A percentile compares a stretch with the other conserved stretches of the same genome.
These are phyloP conservation scores for Termitomyces bulborhizus DNA, from an alignment of 768 basidiomycete species.

Conservation along the genomic window DNA sequence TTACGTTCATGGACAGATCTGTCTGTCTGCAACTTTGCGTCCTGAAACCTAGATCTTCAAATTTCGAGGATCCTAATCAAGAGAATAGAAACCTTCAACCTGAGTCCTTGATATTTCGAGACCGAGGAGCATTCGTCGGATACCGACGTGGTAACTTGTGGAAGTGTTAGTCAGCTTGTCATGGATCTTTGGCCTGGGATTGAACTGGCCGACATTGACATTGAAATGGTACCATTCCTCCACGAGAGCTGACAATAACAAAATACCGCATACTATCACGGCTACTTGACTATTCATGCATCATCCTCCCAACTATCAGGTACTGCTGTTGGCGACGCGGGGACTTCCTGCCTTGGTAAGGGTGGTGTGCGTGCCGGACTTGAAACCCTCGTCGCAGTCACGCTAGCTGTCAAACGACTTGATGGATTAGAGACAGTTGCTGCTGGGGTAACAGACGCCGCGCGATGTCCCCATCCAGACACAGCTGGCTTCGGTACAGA, in stretches of 20 bases:
- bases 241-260: background rate
- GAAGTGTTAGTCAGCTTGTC: too few relatives aligned
- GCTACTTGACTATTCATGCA: background rate
- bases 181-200: too few relatives aligned
- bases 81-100: too few relatives aligned
- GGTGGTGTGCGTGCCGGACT: conserved; percentile 6
- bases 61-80: too few relatives aligned
- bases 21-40: too few relatives aligned
- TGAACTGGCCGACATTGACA: too few relatives aligned
- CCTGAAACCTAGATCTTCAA: too few relatives aligned
- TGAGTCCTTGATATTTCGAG: too few relatives aligned
- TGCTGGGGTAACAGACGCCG: background rate
- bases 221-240: too few relatives aligned
- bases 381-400: conserved; percentile 3
- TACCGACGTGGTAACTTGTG: too few relatives aligned
- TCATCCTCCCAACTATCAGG: conserved; percentile 33
- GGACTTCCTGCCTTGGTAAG: background rate
- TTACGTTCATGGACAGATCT: too few relatives aligned
- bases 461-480: conserved; percentile 6
- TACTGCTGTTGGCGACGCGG: conserved; percentile 16
- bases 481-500: conserved; percentile 5
- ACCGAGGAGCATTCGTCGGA: too few relatives aligned
- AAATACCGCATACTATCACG: background rate
- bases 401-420: conserved; percentile 2
- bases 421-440: background rate